Evolutionary conservation across 179 eudicot species (phyloP), one percentile per base, ranked within the genome.

Genomic region (Patellifolia procumbens): DNA sequence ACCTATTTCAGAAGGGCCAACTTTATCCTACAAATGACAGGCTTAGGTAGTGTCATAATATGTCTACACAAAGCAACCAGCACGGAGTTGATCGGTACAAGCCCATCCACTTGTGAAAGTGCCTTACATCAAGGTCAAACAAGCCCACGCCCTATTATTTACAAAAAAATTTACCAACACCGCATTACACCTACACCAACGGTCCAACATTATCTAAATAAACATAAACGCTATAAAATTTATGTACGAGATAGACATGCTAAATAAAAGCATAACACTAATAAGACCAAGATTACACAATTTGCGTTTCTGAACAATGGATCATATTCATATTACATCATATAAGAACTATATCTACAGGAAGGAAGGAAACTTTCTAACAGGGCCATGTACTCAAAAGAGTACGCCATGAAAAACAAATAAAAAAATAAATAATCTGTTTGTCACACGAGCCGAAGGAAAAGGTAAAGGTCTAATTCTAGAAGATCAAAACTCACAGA

Each of bases 311-410:
- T 49, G 16, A 28, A 67, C 48, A 34, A 28, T 24, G 34, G 31
- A 56, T n/a, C 52, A 61, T 34, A 77, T 10, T 53, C 28, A 24
- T 46, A 59, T 71, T 69, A 42, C 74, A 70, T 16, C 13, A n/a
- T 3, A 34, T 9, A 0, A 3, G 3, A 46, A 17, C 32, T 22
- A 26, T 66, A 73, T 66, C 68, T 79, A 79, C 77, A 78, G 13
- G 8, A 78, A 39, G n/a, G n/a, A n/a, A n/a, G 46, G 4, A 26
- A 42, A 24, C 58, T 51, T 28, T 26, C 60, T 31, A 28, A 13
- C 16, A 68, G 22, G 5, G 7, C 45, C 3, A 26, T 20, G 20
- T 71, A 52, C 58, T 26, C 7, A 4, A 7, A 22, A 53, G 15
- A n/a, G n/a, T 2, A n/a, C 2, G 11, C 5, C 20, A 19, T 29